phyloP scores from a whole-genome alignment of 139 green algal species.

The Coelastrella sp. region DNA sequence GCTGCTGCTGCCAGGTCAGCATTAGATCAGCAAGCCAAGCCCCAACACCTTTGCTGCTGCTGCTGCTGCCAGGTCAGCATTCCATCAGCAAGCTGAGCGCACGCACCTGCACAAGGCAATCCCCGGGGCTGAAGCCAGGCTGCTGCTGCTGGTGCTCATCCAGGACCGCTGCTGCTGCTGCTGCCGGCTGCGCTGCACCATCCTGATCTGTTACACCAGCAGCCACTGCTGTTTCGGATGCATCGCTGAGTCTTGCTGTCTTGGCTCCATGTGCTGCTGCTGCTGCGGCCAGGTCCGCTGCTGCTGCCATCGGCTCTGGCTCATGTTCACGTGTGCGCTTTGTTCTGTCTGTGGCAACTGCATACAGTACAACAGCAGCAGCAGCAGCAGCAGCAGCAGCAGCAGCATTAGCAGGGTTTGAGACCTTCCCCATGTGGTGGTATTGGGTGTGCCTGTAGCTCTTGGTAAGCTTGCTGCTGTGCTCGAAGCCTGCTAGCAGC shows the following conservation, averaged over 20 bases:
- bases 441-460: no score
- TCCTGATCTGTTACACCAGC: not conserved
- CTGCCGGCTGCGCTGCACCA: slow-evolving; percentile 22
- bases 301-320: not conserved
- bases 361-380: not conserved
- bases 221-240: not conserved
- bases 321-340: slow-evolving; percentile 47
- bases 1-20: not conserved
- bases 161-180: not conserved
- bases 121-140: slow-evolving; percentile 52
- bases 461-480: no score
- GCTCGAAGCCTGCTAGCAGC: no score
- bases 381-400: not conserved
- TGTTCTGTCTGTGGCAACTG: not conserved
- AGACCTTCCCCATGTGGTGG: no score
- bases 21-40: no score
- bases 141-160: slow-evolving; percentile 34
- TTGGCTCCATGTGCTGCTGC: no score
- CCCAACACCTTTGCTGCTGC: slow-evolving; percentile 1
- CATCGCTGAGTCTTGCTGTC: no score
- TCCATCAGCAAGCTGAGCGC: slow-evolving; percentile 22
- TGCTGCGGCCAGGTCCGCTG: not conserved
- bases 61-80: not conserved
- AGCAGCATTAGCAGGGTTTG: no score
- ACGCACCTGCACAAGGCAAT: slow-evolving; percentile 74